A percentile compares a stretch with the other conserved stretches of the same genome.
Conservation (phyloP, 2,329 filamentous ascomycete species). For the Xenosphaeropsis pyriputrescens region DNA sequence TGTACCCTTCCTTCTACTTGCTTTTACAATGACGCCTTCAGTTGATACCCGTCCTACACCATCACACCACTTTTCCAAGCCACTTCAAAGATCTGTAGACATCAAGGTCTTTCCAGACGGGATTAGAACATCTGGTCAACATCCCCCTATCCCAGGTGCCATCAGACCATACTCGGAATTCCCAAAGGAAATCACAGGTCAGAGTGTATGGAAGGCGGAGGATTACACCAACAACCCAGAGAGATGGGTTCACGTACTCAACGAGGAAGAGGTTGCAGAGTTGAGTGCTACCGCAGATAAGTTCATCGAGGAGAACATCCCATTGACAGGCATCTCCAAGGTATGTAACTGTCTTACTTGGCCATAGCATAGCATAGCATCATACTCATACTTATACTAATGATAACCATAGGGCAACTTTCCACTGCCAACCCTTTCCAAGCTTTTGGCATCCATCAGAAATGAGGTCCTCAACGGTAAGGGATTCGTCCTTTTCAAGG, state of each 20-base stretch:
- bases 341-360: constrained; percentile 14
- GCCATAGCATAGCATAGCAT: neutral
- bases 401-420: constrained; percentile 31
- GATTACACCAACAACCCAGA: constrained; percentile 37
- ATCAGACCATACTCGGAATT: constrained; percentile 57
- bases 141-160: constrained; percentile 49
- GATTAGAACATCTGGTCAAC: constrained; percentile 47
- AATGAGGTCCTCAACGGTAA: constrained; percentile 67
- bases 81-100: constrained; percentile 6
- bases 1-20: neutral
- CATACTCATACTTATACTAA: constrained; percentile 5
- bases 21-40: constrained; percentile 5
- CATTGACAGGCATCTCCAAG: constrained; percentile 57
- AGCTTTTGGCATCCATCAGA: constrained; percentile 38
- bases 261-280: constrained; percentile 49
- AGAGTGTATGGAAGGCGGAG: constrained; percentile 51
- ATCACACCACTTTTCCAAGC: constrained; percentile 1
- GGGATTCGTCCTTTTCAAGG: constrained; percentile 82
- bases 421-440: constrained; percentile 38
- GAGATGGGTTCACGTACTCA: constrained; percentile 59
- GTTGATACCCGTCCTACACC: constrained; percentile 4
- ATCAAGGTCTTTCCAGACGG: constrained; percentile 18
- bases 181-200: constrained; percentile 54
- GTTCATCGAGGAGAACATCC: constrained; percentile 50
- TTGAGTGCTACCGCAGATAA: constrained; percentile 50